A percentile compares a stretch with the other conserved stretches of the same genome.
Evolutionary conservation across 106 monocot species (phyloP).

Genomic region (Platanthera zijinensis): DNA sequence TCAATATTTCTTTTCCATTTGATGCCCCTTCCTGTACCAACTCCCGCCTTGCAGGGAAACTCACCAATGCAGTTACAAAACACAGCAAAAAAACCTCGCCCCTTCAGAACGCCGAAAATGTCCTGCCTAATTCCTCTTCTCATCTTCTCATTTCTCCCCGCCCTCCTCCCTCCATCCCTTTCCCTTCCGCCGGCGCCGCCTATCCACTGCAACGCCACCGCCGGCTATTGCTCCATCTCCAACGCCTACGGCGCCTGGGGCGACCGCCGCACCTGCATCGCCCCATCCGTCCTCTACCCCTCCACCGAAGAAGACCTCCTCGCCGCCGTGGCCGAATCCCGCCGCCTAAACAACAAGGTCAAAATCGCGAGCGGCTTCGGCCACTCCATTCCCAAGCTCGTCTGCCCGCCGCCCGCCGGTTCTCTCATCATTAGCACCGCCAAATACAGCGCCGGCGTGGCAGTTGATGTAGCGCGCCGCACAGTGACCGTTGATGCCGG

Average conservation of each 20-base stretch:
- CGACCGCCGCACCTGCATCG: conserved; percentile 33
- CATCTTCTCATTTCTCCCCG: not conserved
- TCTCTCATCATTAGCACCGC: conserved; percentile 55
- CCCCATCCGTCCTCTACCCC: conserved; percentile 44
- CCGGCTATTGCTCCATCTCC: conserved; percentile 32
- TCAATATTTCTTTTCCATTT: no score
- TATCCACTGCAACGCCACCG: conserved; percentile 32
- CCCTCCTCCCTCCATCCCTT: not conserved
- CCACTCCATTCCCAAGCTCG: conserved; percentile 69
- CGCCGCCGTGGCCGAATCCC: conserved; percentile 39
- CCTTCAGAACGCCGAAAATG: not conserved
- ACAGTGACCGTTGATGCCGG: conserved; percentile 51
- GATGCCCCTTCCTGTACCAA: no score
- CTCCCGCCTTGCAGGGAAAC: no score
- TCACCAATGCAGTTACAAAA: no score
- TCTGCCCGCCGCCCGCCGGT: conserved; percentile 35
- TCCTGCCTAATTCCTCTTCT: not conserved
- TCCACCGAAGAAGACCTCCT: conserved; percentile 39
- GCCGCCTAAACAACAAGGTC: conserved; percentile 19
- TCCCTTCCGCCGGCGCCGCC: conserved; percentile 47
- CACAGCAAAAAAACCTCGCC: no score
- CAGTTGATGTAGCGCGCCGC: conserved; percentile 16
- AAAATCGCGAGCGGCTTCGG: conserved; percentile 64
- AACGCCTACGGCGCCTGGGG: conserved; percentile 66
- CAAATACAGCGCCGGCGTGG: conserved; percentile 27